phyloP scores from a whole-genome alignment of 2,329 filamentous ascomycete species.

The Arthrobotrys iridis region DNA sequence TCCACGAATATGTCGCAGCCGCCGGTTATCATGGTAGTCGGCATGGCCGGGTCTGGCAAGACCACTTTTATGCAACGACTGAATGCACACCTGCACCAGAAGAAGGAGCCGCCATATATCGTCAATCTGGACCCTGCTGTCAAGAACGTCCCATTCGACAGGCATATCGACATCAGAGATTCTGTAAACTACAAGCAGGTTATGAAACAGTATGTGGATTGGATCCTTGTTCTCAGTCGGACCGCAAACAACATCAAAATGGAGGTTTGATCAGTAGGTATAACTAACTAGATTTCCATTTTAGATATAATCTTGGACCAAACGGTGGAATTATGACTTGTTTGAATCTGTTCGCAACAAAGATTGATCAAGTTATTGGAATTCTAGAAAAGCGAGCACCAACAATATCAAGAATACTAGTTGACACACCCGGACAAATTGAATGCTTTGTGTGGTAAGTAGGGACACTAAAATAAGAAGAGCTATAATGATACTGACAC shows the following conservation, averaged over 20 bases:
- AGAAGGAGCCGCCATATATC: conserved; percentile 86
- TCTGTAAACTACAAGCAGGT: conserved; percentile 99
- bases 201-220: conserved; percentile 86
- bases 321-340: conserved; percentile 97
- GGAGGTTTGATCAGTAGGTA: background rate
- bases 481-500: background rate
- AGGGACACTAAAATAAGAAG: conserved; percentile 63
- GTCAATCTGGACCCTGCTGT: conserved; percentile 98
- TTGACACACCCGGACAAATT: conserved; percentile 97
- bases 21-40: conserved; percentile 53
- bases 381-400: conserved; percentile 89
- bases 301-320: conserved; percentile 79
- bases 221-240: conserved; percentile 3
- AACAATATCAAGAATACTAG: conserved; percentile 81
- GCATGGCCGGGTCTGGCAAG: conserved; percentile 80
- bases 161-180: conserved; percentile 98
- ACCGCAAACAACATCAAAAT: background rate
- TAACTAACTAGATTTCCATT: background rate
- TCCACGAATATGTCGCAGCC: conserved; percentile 36
- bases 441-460: conserved; percentile 91
- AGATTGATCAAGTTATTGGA: conserved; percentile 91
- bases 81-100: conserved; percentile 86
- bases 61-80: conserved; percentile 99
- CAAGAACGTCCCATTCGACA: conserved; percentile 89
- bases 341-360: conserved; percentile 95